Evolutionary conservation across 768 basidiomycete genomes (phyloP), one percentile per base, ranked within the genome.

Genomic region (Xerocomus potaroensis): DNA sequence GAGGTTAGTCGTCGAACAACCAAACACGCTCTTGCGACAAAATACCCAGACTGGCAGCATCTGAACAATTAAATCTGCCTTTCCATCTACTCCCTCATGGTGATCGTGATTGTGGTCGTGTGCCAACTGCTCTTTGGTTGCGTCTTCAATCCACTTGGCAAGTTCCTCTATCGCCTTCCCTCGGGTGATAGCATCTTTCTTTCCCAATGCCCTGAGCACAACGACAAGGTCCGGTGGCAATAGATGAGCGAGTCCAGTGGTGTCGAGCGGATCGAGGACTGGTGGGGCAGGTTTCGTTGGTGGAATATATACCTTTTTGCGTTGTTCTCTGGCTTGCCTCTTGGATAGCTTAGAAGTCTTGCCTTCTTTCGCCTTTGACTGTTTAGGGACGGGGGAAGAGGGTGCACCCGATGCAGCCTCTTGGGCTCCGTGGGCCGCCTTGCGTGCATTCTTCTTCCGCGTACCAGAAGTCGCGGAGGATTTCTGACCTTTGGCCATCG

Each of bases 31-130:
- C 7, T 26, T 4, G 35, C 41, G 27, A 55, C 90, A n/a, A n/a
- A n/a, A 57, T 62, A 95, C 93, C 94, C 94, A 98, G 46, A 95
- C 91, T 4, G 91, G 91, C 26, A 94, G 57, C 73, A 84, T 86
- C 45, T 81, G 72, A 19, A 78, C 73, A 54, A 77, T 54, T 15
- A 67, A 59, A 11, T 32, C 50, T 18, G 40, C 19, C 46, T 54
- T 72, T 58, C 41, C 60, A 16, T 40, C 42, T 6, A 41, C 26
- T 8, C 44, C 51, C 4, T 44, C 49, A 11, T 47, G 41, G 15
- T 15, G 37, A 34, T 45, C 56, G 9, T 37, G 55, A 14, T 43
- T 29, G 41, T 26, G n/a, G 49, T 51, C 55, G 10, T 64, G 74
- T 18, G 72, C 75, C 14, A 72, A 72, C 12, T 68, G 69, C 31